Base-by-base conservation (phyloP, 139 green algal genomes). In the Coelastrella sp. region DNA sequence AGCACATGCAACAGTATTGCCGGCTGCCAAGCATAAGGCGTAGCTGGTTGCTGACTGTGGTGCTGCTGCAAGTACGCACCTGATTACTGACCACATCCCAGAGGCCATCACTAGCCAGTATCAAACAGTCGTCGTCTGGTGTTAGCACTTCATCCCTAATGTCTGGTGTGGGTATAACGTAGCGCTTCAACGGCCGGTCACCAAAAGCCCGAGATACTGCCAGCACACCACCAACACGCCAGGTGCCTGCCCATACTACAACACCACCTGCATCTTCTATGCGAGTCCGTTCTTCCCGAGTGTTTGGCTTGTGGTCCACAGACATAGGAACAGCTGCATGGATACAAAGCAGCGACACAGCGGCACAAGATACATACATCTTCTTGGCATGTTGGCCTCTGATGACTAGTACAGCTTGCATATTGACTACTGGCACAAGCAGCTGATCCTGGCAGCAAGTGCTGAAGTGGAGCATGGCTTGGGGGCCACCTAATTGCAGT, bases 271-370 rank as follows among this genome's bases (percentile, higher is more conserved):
- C 91, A 27, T 90, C 73, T 89, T 99, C 96, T 40, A 99, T 99
- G 45, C 97, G 92, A 43, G 89, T 60, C 35, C 94, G 93, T 91
- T 99, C 97, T 74, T 98, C 94, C 13, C 88, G 82, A 5, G 89
- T 84, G 90, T 99, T 98, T 60, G 97, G 97, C 89, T 99, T 99
- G 91, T 99, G 97, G 88, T 99, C 97, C 2, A 95, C 78, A 0
- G 94, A 94, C 69, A 99, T 77, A 9, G 89, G 32, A 2, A 94
- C 59, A 0, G 92, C 92, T 86, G 79, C 67, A 73, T n/a, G 15
- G 67, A 15, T 30, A 81, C 8, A 74, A 59, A 7, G 40, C 38
- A 59, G 41, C 57, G 30, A 66, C 19, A n/a, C n/a, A n/a, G n/a
- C n/a, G n/a, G n/a, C n/a, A n/a, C n/a, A n/a, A n/a, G n/a, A n/a